Base-by-base conservation (phyloP, 305 asterid species). In the Euphrasia arctica region DNA sequence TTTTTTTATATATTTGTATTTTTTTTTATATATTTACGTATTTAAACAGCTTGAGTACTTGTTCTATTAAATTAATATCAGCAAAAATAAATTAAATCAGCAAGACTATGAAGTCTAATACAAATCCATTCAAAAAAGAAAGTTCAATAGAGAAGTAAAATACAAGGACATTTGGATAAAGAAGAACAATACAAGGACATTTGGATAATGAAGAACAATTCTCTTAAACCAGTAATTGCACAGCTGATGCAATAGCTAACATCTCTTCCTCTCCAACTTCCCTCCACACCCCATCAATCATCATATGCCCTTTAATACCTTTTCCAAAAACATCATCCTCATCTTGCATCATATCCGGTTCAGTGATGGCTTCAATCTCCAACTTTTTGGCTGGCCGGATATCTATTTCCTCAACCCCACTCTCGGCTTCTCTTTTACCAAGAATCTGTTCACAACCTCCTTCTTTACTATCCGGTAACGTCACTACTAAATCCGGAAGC, bases 211-310 rank as follows among this genome's bases (percentile, higher is more conserved):
- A 31, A 31, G 34, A 31, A 31, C 34, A 31, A 1, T 31, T 31
- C 34, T 36, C 42, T 74, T 71, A 81, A 77, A 84, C 77, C 63
- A 83, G 68, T 51, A 93, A 71, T 67, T 77, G 79, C 49, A 86
- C 70, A 61, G 82, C 72, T 11, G 96, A 81, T 64, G 92, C 77
- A 68, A 90, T 83, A 64, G 63, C 83, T 28, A 42, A 47, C 51
- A 90, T 1, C 75, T 88, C 95, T 22, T 80, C 79, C 57, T 67
- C 73, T 9, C 65, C 75, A 50, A 88, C 87, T 74, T 75, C 76
- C 73, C 29, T 83, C 96, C 92, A 82, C 32, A 72, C 72, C 8
- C 97, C 99, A 59, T 60, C 86, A 25, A 93, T 85, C 85, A 90
- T 66, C 79, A 93, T 42, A 64, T 55, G 78, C 2, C 95, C 88